phyloP scores from a whole-genome alignment of 371 early-diverging fungal genomes.

The Rhizopus stolonifer region DNA sequence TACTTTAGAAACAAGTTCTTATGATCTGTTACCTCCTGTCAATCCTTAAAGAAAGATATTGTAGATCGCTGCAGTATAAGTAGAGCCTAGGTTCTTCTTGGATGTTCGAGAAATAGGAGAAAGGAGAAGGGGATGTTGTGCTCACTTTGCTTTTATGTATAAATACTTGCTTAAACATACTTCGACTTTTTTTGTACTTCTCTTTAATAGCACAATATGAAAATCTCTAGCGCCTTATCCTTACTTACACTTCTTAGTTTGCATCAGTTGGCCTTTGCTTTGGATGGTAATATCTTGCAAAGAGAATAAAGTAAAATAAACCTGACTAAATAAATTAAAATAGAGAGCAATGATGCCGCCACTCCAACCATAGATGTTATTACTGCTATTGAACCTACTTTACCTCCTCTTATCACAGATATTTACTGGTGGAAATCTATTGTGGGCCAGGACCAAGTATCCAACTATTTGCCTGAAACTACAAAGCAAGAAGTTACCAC shows the following conservation, averaged over 20 bases:
- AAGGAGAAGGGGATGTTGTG: neutral
- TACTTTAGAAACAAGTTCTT: no score
- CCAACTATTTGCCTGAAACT: slow-evolving; percentile 17
- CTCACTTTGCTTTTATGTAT: neutral
- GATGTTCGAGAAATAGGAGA: neutral
- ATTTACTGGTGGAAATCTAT: slow-evolving; percentile 29
- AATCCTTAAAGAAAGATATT: neutral
- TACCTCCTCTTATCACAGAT: slow-evolving; percentile 18
- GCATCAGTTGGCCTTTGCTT: slow-evolving; percentile 14
- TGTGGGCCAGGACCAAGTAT: slow-evolving; percentile 14
- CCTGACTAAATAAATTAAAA: no score
- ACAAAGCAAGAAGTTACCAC: neutral
- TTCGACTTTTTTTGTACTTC: neutral
- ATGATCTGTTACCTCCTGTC: neutral
- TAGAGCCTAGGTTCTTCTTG: neutral
- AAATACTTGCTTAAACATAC: neutral
- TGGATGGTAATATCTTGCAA: slow-evolving; percentile 16
- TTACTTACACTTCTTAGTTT: slow-evolving; percentile 9
- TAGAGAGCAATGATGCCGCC: neutral
- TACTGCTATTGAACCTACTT: slow-evolving; percentile 3
- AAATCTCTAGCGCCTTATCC: slow-evolving; percentile 11
- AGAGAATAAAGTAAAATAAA: no score
- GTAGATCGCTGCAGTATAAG: slow-evolving; percentile 19
- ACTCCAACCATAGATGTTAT: neutral
- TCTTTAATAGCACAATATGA: slow-evolving; percentile 12